Evolutionary conservation across 2,329 filamentous ascomycete genomes (phyloP).

Genomic region (Colletotrichum agaves): DNA sequence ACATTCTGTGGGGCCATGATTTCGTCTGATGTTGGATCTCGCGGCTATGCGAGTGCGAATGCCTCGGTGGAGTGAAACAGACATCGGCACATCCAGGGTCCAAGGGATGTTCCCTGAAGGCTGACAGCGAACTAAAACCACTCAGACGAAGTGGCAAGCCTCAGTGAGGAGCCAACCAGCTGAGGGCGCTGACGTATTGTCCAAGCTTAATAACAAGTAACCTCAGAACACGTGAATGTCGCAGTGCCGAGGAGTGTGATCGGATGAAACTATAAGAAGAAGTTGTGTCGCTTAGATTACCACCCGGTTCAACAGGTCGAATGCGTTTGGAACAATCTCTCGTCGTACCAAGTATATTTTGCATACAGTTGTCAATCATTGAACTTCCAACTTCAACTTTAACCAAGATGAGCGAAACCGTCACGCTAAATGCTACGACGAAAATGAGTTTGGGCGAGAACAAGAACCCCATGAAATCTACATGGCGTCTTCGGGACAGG

Average conservation of each 20-base stretch:
- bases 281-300: neutral
- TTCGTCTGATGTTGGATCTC: neutral
- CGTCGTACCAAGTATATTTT: no score
- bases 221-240: conserved; percentile 23
- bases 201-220: conserved; percentile 5
- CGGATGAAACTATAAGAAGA: conserved; percentile 27
- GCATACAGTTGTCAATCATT: no score
- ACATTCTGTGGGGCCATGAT: neutral
- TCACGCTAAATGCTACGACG: no score
- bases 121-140: neutral
- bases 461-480: conserved; percentile 54
- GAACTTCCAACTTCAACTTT: no score
- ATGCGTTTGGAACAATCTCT: no score
- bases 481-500: conserved; percentile 46
- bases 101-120: neutral
- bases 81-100: neutral
- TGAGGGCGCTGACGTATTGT: conserved; percentile 2
- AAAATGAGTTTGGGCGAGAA: neutral
- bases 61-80: conserved; percentile 22
- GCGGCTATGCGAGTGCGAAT: conserved; percentile 18
- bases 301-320: no score
- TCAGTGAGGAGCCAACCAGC: neutral
- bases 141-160: neutral
- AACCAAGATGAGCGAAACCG: no score
- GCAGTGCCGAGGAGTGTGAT: conserved; percentile 18